Evolutionary conservation across 306 rosid genomes (phyloP).

Genomic region (Quercus parvula): DNA sequence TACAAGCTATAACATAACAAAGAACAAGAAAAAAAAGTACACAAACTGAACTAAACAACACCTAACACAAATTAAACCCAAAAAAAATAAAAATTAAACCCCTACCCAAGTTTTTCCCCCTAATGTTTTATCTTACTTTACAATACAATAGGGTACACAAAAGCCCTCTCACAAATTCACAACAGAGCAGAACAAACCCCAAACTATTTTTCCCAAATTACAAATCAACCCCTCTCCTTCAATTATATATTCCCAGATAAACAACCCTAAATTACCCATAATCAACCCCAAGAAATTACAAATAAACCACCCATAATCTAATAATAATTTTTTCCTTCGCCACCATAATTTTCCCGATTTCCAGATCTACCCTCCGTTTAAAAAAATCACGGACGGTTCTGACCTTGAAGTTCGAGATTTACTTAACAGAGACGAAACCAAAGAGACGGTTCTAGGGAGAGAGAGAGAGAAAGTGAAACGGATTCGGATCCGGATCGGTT

Average conservation of each 20-base stretch:
- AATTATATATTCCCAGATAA: not conserved
- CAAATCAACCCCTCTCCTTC: slow-evolving; percentile 31
- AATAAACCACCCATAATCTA: slow-evolving; percentile 13
- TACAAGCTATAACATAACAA: not conserved
- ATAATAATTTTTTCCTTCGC: slow-evolving; percentile 5
- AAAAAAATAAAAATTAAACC: too few relatives aligned
- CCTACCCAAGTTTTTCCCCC: slow-evolving; percentile 15
- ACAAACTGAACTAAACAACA: not conserved
- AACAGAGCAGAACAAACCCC: slow-evolving; percentile 29
- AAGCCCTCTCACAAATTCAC: slow-evolving; percentile 10
- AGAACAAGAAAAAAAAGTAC: too few relatives aligned
- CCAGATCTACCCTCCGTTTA: slow-evolving; percentile 60
- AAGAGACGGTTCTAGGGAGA: slow-evolving; percentile 18
- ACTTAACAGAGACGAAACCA: slow-evolving; percentile 9
- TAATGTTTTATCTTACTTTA: slow-evolving; percentile 29
- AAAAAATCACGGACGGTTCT: slow-evolving; percentile 67
- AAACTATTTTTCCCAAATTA: not conserved
- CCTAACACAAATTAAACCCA: too few relatives aligned
- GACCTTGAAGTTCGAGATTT: slow-evolving; percentile 26
- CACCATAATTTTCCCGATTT: slow-evolving; percentile 24
- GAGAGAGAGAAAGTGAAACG: not conserved
- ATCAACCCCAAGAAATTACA: slow-evolving; percentile 13
- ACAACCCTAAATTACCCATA: slow-evolving; percentile 34
- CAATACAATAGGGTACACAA: slow-evolving; percentile 33
- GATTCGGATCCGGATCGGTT: not conserved